Conservation (phyloP, 2,329 filamentous ascomycete genomes). For the Metarhizium rileyi region DNA sequence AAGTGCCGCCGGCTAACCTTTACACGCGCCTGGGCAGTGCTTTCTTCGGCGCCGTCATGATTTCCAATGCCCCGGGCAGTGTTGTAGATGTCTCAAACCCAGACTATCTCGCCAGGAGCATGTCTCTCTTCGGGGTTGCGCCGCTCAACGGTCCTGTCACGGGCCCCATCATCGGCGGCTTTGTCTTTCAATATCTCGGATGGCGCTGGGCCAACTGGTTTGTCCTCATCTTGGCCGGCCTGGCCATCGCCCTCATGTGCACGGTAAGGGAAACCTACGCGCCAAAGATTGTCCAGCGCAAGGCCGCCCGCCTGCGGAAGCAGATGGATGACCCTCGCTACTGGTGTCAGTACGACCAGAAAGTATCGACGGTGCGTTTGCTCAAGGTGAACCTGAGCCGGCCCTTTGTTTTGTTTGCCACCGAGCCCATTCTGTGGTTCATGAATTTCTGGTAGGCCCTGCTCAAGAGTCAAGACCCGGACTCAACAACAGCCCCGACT, state of each 20-base stretch:
- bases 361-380: conserved; percentile 51
- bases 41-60: conserved; percentile 62
- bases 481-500: not conserved
- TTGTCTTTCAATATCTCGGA: conserved; percentile 58
- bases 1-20: not conserved
- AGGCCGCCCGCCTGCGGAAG: conserved; percentile 53
- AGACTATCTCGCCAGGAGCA: conserved; percentile 68
- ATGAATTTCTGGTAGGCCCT: conserved; percentile 51
- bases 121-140: conserved; percentile 61
- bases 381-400: conserved; percentile 67
- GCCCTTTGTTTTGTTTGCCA: conserved; percentile 67
- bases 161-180: conserved; percentile 56
- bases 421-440: conserved; percentile 71
- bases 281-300: conserved; percentile 57
- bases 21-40: conserved; percentile 15
- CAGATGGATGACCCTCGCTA: conserved; percentile 62
- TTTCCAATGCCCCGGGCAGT: conserved; percentile 73
- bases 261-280: conserved; percentile 67
- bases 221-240: conserved; percentile 59
- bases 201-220: conserved; percentile 89
- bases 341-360: conserved; percentile 75
- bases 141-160: conserved; percentile 64
- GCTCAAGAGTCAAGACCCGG: not conserved
- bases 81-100: conserved; percentile 77
- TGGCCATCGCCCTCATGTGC: conserved; percentile 47